Conservation (phyloP, 1,139 yeast species). For the Magnusiomyces fungicola region DNA sequence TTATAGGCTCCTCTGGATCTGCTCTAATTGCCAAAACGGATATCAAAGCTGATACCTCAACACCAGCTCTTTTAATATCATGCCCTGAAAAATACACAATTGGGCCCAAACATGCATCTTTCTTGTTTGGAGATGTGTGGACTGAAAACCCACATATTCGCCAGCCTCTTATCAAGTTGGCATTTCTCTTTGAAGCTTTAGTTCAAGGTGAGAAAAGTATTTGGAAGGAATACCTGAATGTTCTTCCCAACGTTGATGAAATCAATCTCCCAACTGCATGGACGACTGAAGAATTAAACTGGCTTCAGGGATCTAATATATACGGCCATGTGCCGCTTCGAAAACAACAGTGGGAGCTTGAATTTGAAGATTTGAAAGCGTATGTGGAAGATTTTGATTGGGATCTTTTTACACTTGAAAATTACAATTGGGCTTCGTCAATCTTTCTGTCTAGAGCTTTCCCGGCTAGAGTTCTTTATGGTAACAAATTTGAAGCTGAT, state of each 20-base stretch:
- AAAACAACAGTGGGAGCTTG: constrained; percentile 26
- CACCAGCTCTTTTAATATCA: constrained; percentile 17
- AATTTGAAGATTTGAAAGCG: constrained; percentile 21
- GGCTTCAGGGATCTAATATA: constrained; percentile 58
- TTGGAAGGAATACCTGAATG: constrained; percentile 7
- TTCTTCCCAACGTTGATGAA: constrained; percentile 11
- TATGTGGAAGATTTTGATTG: constrained; percentile 9
- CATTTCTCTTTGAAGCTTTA: constrained; percentile 20
- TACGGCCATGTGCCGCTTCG: constrained; percentile 29
- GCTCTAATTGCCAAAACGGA: constrained; percentile 20
- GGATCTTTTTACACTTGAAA: constrained; percentile 22
- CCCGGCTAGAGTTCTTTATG: constrained; percentile 47
- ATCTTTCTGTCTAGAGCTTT: constrained; percentile 73
- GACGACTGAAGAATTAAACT: constrained; percentile 37
- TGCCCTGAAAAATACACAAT: constrained; percentile 24
- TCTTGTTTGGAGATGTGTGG: constrained; percentile 12
- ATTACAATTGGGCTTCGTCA: constrained; percentile 67
- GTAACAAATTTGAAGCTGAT: constrained; percentile 21
- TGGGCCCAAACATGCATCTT: constrained; percentile 23
- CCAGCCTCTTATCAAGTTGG: constrained; percentile 22
- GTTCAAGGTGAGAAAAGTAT: neutral
- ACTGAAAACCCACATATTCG: constrained; percentile 8
- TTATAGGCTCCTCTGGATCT: constrained; percentile 16
- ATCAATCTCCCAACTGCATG: constrained; percentile 11
- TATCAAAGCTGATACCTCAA: constrained; percentile 17